Base-by-base conservation (phyloP, 148 eudicot species). In the Fagopyrum esculentum region DNA sequence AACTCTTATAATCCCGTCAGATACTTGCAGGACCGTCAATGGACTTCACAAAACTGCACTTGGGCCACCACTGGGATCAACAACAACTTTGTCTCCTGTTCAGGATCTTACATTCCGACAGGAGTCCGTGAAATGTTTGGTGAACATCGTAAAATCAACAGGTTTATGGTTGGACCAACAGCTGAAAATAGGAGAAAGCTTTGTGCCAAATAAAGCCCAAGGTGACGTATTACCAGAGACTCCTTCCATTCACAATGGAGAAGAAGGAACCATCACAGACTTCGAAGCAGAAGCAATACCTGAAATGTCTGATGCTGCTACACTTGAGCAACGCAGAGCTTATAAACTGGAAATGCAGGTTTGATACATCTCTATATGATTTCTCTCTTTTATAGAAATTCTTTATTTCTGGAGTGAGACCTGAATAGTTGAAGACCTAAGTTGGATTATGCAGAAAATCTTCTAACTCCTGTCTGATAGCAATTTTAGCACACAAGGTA, bases 81-180 rank as follows among this genome's bases (percentile, higher is more conserved):
- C 90, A 12, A 90, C 97, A 77, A 84, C 86, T 50, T 78, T 95
- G 82, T 83, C 99, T 80, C 93, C 96, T 17, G 90, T 81, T 55
- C 97, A 95, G 73, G 99, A 95, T 87, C 85, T 83, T 63, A 89
- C 96, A 57, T 95, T 95, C 80, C 89, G 96, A 35, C 82, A 86
- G 79, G 97, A 92, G 86, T 90, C 99, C 57, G 97, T 95, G 6
- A 95, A 86, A 79, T 95, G 99, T 82, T 83, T 95, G 80, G 99
- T 90, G 64, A 88, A 83, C 57, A 88, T 92, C 74, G 81, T 90
- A 13, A 95, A 84, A 85, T 95, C 99, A 45, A 95, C 90, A 92
- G 99, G 99, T 77, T 75, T 81, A 74, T 95, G 97, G 97, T 87
- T 95, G 99, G 97, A 95, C 87, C 96, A 86, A 77, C 97, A 95